Evolutionary conservation across 2,329 filamentous ascomycete genomes (phyloP), one percentile per base, ranked within the genome.

Genomic region (Triangularia verruculosa): DNA sequence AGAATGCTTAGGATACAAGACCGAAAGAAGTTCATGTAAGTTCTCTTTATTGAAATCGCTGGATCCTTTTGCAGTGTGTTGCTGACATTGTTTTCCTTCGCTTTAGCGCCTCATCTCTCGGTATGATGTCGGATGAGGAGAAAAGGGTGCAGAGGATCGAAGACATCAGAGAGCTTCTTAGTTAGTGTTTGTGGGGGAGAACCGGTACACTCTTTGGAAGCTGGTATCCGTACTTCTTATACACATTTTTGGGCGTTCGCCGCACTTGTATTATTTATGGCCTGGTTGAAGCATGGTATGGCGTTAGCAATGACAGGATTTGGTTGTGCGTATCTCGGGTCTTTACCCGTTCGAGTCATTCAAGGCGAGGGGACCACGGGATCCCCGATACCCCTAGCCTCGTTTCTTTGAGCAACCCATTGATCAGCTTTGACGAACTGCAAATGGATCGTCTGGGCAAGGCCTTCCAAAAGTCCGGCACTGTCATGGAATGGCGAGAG

Each of bases 1-100:
- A 88, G 94, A 75, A 99, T 99, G 93, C 76, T 99, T 69, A 87
- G 84, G 76, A 88, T 99, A 32, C 96, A 99, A 75, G 94, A 98
- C 69, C 82, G 93, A 73, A 99, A 99, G 82, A 98, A 93, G 81
- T 96, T 96, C 71, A 91, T 96, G 89, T 93, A 74, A 88, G 90
- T 89, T 47, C 39, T 20, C 6, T 7, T 17, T 8, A 20, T 15
- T 15, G 61, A 9, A 25, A 11, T 6, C 3, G 24, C 47, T 7
- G 5, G 17, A 5, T 2, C 7, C 52, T 30, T 60, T 15, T 53
- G 47, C 12, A 6, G 52, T 28, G 30, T 15, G 13, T 54, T 68
- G 47, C 69, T 74, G 60, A 74, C 68, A 64, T 24, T 22, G 57
- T 64, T 13, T 5, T 7, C 25, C n/a, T 20, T 25, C 25, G 11